phyloP scores from a whole-genome alignment of 2,329 filamentous ascomycete genomes.

The Trichoderma atroviride region DNA sequence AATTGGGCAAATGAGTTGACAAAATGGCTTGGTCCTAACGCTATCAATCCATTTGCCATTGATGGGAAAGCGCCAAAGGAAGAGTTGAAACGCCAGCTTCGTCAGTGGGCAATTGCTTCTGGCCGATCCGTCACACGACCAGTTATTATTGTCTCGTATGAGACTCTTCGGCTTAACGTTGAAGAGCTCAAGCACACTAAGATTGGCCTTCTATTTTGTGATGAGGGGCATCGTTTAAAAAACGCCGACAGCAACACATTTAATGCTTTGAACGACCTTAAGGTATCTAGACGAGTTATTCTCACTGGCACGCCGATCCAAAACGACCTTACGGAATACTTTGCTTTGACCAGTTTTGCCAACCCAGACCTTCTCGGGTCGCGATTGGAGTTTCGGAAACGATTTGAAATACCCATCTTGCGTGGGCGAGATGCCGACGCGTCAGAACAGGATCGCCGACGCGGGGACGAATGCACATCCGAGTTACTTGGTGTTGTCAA shows the following conservation, averaged over 20 bases:
- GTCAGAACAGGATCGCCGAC: slow-evolving; percentile 77
- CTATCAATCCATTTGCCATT: slow-evolving; percentile 90
- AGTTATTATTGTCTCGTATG: slow-evolving; percentile 96
- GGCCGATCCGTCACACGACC: slow-evolving; percentile 89
- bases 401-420: slow-evolving; percentile 90
- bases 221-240: slow-evolving; percentile 95
- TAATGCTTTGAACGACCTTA: slow-evolving; percentile 83
- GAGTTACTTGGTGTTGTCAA: slow-evolving; percentile 87
- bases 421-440: slow-evolving; percentile 89
- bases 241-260: slow-evolving; percentile 97
- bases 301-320: slow-evolving; percentile 97
- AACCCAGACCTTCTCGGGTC: slow-evolving; percentile 92
- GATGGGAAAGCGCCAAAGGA: slow-evolving; percentile 96
- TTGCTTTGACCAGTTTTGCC: slow-evolving; percentile 91
- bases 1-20: slow-evolving; percentile 98
- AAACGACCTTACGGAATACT: slow-evolving; percentile 98
- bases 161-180: slow-evolving; percentile 88
- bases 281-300: slow-evolving; percentile 90
- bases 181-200: slow-evolving; percentile 87
- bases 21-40: slow-evolving; percentile 94
- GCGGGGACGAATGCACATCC: slow-evolving; percentile 78
- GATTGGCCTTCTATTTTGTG: slow-evolving; percentile 91
- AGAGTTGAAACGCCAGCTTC: slow-evolving; percentile 84
- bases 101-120: slow-evolving; percentile 90
- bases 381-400: slow-evolving; percentile 87